A percentile compares a stretch with the other conserved stretches of the same genome.
These are phyloP conservation scores for Saturnispora halmiae DNA, from an alignment of 805 yeast species.

Conservation along the genomic window DNA sequence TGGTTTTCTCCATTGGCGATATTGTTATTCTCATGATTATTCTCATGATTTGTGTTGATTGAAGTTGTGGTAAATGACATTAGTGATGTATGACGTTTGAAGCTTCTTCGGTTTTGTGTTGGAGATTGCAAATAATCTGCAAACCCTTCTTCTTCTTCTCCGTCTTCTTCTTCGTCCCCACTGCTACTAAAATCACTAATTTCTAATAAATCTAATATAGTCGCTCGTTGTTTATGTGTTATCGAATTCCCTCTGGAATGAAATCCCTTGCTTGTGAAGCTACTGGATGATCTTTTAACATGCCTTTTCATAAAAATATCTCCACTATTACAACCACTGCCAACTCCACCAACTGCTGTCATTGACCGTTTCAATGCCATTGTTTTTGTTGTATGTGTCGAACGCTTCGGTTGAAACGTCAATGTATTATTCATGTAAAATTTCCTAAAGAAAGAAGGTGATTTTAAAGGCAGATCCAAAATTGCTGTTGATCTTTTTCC, in stretches of 20 bases:
- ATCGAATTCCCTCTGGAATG: conserved; percentile 3
- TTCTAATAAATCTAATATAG: neutral
- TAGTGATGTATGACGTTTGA: conserved; percentile 5
- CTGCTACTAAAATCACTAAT: neutral
- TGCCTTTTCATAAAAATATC: neutral
- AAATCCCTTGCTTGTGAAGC: neutral
- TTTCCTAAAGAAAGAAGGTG: neutral
- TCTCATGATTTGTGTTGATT: too few relatives aligned
- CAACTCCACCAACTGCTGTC: neutral
- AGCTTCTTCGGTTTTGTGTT: conserved; percentile 3
- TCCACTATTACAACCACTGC: neutral
- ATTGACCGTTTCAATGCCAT: conserved; percentile 2
- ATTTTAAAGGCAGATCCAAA: too few relatives aligned
- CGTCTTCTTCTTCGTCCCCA: neutral
- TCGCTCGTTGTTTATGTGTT: neutral
- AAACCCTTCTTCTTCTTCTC: neutral
- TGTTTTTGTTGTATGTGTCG: too few relatives aligned
- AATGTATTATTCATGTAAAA: conserved; percentile 5
- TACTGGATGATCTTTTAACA: neutral
- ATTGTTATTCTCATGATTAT: too few relatives aligned
- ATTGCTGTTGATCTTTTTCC: neutral
- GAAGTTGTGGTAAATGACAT: conserved; percentile 2
- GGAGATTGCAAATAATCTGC: conserved; percentile 8
- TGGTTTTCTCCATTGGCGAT: too few relatives aligned
- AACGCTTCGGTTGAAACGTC: conserved; percentile 8